Evolutionary conservation across 805 yeast genomes (phyloP).

Genomic region (Starmerella davenportii): DNA sequence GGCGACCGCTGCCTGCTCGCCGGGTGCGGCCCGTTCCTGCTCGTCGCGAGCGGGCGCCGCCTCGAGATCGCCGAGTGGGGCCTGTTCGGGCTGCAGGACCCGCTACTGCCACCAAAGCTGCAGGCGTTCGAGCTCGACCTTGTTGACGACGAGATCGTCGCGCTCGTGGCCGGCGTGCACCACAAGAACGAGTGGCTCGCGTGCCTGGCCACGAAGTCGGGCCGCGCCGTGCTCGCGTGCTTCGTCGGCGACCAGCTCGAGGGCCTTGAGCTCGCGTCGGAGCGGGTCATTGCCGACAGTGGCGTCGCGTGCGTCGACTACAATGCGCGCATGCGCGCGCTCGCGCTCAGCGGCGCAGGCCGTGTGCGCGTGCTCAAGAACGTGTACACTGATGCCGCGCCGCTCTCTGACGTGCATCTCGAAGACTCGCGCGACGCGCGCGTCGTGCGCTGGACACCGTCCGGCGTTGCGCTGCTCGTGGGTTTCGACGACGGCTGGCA

Average conservation of each 20-base stretch:
- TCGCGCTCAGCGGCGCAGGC: constrained; percentile 22
- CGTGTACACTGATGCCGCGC: not conserved
- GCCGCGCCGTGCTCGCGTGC: not conserved
- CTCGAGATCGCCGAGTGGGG: constrained; percentile 9
- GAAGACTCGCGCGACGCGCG: constrained; percentile 5
- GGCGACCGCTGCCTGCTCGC: constrained; percentile 1
- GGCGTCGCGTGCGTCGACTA: constrained; percentile 17
- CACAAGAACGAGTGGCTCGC: constrained; percentile 1
- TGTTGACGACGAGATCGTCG: not conserved
- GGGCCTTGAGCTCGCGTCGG: not conserved
- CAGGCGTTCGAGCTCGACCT: not conserved
- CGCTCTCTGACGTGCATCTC: not conserved
- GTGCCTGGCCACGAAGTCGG: constrained; percentile 1
- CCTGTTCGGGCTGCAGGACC: constrained; percentile 20
- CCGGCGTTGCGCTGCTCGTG: constrained; percentile 22
- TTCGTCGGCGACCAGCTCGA: not conserved
- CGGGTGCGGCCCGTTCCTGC: constrained; percentile 6
- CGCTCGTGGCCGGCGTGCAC: not conserved
- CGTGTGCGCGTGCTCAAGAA: not conserved
- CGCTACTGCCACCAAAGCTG: constrained; percentile 14
- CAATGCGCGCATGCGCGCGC: constrained; percentile 27
- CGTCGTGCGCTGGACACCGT: constrained; percentile 25
- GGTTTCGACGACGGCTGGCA: constrained; percentile 31
- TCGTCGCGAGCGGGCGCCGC: constrained; percentile 4
- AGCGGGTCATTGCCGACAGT: not conserved